Base-by-base conservation (phyloP, 164 flowering plant genomes). In the Chimonanthus salicifolius region DNA sequence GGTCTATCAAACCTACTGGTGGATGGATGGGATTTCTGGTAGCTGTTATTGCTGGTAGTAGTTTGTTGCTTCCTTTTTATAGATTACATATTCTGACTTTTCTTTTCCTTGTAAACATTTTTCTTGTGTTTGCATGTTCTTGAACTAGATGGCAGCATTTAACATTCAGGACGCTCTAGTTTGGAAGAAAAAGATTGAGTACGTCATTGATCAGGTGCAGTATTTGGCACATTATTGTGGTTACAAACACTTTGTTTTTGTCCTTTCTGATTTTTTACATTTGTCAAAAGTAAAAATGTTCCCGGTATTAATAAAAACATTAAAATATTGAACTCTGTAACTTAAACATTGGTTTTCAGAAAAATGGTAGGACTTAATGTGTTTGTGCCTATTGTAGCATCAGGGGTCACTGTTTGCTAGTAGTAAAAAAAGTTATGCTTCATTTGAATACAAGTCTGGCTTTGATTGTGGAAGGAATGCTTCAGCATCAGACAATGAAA, bases 131-230 rank as follows among this genome's bases (percentile, higher is more conserved):
- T 16, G 8, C 49, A 62, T 70, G 4, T 71, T 72, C 46, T 74
- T 82, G 67, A 72, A 81, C 58, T 84, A 96, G 99, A 92, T 96
- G 98, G 98, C 99, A 64, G 97, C 99, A 68, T 96, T 96, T 76
- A 96, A 94, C 82, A 96, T 96, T 74, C 99, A 94, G 83, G 99
- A 96, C 80, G 98, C 97, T 72, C 79, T 91, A 48, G 70, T 84
- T 65, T 96, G 99, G 99, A 94, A 91, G 85, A 97, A 88, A 78
- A 96, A 92, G 84, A 92, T 96, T 77, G 98, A 92, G 79, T 77
- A 76, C 74, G 97, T 91, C 67, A 96, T 96, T 75, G 98, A 96
- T 84, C 93, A 89, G 98, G 99, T 96, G 6, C 43, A 47, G 1
- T 47, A 48, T 43, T 33, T 11, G 44, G 45, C 15, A 43, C 68